These are phyloP conservation scores for Leccinum longicurvipes DNA, from an alignment of 768 basidiomycete species.

Conservation along the genomic window DNA sequence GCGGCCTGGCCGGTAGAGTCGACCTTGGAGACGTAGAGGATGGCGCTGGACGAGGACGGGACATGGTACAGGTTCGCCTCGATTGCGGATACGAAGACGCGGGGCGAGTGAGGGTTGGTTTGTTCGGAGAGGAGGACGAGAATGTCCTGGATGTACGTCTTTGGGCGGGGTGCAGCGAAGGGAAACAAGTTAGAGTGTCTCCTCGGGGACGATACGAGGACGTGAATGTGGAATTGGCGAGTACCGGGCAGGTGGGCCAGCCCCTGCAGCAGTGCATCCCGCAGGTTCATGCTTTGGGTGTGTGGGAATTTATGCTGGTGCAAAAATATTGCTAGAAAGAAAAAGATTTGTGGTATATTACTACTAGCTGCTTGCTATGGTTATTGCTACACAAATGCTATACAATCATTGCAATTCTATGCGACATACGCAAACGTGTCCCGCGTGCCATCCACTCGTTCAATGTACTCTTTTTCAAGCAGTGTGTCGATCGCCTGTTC, in stretches of 20 bases:
- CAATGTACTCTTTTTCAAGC: slow-evolving; percentile 96
- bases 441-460: slow-evolving; percentile 86
- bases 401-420: slow-evolving; percentile 13
- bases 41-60: slow-evolving; percentile 61
- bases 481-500: slow-evolving; percentile 82
- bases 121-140: slow-evolving; percentile 74
- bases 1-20: slow-evolving; percentile 83
- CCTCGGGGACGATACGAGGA: slow-evolving; percentile 63
- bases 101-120: slow-evolving; percentile 42
- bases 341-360: slow-evolving; percentile 19
- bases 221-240: slow-evolving; percentile 72
- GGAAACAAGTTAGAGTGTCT: slow-evolving; percentile 72
- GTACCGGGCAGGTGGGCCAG: slow-evolving; percentile 59
- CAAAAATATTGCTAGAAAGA: too few species aligned
- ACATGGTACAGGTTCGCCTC: slow-evolving; percentile 76
- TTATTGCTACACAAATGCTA: slow-evolving; percentile 4
- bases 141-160: slow-evolving; percentile 70
- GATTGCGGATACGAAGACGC: slow-evolving; percentile 72
- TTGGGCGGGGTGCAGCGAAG: slow-evolving; percentile 64
- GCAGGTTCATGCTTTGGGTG: slow-evolving; percentile 41
- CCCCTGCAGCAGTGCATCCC: slow-evolving; percentile 58
- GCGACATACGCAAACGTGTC: slow-evolving; percentile 56
- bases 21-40: slow-evolving; percentile 91
- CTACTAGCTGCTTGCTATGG: too few species aligned
- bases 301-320: slow-evolving; percentile 21